Base-by-base conservation (phyloP, 108 stramenopile genomes). In the Skeletonema menzelii region DNA sequence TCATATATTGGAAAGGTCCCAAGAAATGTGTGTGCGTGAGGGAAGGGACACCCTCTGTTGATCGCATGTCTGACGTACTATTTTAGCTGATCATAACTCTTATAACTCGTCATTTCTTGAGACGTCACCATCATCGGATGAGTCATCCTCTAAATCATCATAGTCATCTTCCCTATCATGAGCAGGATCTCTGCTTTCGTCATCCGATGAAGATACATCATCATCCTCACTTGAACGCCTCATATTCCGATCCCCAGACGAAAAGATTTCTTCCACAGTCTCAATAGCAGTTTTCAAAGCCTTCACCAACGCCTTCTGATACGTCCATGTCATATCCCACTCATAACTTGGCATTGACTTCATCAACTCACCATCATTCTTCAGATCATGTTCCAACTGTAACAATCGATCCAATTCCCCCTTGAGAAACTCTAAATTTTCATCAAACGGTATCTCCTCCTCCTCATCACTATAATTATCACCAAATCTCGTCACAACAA, bases 321-420 rank as follows among this genome's bases (percentile, higher is more conserved):
- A 80, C 34, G 34, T 61, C 79, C 79, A 80, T 6, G 62, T 28
- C 69, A 58, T 71, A 19, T 75, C 79, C 79, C 79, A 80, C 30
- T 80, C 79, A 70, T 80, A 76, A 24, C 42, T 53, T 12, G 79
- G 79, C 69, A 80, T 80, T 1, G 35, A 19, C 8, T 69, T 64
- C 24, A 63, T 75, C 56, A 80, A 44, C 27, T 69, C 44, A 14
- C 38, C 47, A 64, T 80, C 67, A 28, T 35, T 56, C 60, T 76
- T 75, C 19, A 75, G 8, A 7, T 34, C 26, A 15, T 15, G 34
- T 35, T 46, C 73, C 28, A 80, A 26, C 35, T 63, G 35, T 13
- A 63, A 35, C 53, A 80, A 38, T 19, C 74, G 53, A 6, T 20
- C 55, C 57, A 80, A 46, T 35, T 75, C 56, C 0, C 31, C n/a